phyloP scores from a whole-genome alignment of 345 rosid genomes.

The Salix arbutifolia region DNA sequence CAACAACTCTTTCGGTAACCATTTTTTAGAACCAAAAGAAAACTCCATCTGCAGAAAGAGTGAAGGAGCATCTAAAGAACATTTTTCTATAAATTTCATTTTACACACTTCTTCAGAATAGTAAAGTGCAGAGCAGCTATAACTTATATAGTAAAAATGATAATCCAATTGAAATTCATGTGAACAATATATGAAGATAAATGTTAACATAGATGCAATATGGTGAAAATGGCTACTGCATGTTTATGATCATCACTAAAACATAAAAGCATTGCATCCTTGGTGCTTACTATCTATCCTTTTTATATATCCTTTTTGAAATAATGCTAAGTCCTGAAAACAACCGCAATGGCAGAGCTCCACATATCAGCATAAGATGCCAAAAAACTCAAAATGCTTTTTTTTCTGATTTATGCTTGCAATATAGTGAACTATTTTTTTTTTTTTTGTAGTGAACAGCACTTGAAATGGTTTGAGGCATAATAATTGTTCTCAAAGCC shows the following conservation, averaged over 20 bases:
- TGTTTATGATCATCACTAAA: too few relatives aligned
- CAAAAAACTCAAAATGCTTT: neutral
- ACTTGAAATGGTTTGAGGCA: too few relatives aligned
- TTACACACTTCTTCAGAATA: neutral
- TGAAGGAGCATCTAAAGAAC: slow-evolving; percentile 8
- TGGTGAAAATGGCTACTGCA: neutral
- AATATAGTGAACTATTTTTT: neutral
- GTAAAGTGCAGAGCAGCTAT: neutral
- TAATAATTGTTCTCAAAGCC: too few relatives aligned
- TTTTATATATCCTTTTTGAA: neutral
- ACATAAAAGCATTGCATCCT: too few relatives aligned
- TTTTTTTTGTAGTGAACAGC: too few relatives aligned
- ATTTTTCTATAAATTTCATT: neutral
- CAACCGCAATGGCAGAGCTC: neutral
- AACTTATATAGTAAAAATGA: neutral
- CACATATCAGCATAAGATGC: neutral
- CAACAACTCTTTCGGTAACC: slow-evolving; percentile 64
- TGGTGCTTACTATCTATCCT: too few relatives aligned
- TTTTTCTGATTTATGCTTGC: neutral
- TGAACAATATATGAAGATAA: neutral
- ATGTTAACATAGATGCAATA: neutral
- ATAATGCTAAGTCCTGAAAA: neutral
- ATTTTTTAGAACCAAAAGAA: slow-evolving; percentile 74
- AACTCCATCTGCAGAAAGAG: slow-evolving; percentile 71
- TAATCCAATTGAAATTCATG: neutral